Base-by-base conservation (phyloP, 2,329 filamentous ascomycete species). In the Aspergillus proliferans region DNA sequence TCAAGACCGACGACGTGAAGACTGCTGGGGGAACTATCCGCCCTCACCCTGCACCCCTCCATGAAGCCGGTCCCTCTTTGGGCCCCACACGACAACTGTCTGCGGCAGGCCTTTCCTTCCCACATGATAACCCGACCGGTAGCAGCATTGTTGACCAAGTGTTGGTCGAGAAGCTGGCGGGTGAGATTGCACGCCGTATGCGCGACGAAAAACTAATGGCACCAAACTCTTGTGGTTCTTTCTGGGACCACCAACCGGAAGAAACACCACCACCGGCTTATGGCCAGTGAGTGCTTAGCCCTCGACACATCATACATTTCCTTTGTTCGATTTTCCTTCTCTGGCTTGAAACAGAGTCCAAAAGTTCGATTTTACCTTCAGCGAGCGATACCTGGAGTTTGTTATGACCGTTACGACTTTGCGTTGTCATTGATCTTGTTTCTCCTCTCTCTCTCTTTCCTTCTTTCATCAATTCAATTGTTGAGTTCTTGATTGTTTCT, bases 181-280 rank as follows among this genome's bases (percentile, higher is more conserved):
- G 85, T 55, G 93, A 97, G 69, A 92, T 97, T 60, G 89, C 90
- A 33, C 68, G 68, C 52, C 86, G 88, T 48, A 89, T 95, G 56
- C 88, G 92, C 57, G 88, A 95, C 58, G 88, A 95, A 71, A 93
- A 95, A 71, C 64, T 67, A 42, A 60, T 68, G 45, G 49, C 58
- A 18, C 58, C 54, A 44, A 63, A 59, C 28, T 53, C 60, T 59
- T 61, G 63, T 65, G 62, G 60, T 38, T 60, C 60, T 21, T 70
- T 67, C 47, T 72, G 68, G 67, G 62, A 62, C 18, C 57, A 64
- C 36, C 56, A 56, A 33, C 65, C 64, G 40, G 69, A 73, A 43
- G 64, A 67, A 46, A 55, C 59, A 22, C 71, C 71, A 46, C 72
- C 72, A 14, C 72, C 72, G 24, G 72, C 72, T 24, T 75, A 75